phyloP scores from a whole-genome alignment of 768 basidiomycete genomes.

The Antrodiella citrinella region DNA sequence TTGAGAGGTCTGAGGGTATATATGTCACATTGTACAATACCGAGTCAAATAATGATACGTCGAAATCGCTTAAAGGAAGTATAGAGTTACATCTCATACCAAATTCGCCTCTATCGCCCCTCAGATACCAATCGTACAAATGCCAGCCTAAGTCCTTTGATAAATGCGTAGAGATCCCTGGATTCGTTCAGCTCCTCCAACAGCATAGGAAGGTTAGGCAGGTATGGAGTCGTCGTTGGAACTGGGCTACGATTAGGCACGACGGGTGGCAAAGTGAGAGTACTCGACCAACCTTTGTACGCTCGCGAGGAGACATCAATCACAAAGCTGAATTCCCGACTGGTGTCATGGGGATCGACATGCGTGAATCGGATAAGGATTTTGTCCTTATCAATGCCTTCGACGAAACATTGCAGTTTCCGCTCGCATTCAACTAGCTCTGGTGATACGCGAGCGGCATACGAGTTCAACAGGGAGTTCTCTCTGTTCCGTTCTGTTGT shows the following conservation, averaged over 20 bases:
- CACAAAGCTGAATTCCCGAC: constrained; percentile 64
- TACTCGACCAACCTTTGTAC: constrained; percentile 76
- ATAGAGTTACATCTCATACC: no score
- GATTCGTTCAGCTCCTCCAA: constrained; percentile 66
- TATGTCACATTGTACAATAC: no score
- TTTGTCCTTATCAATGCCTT: constrained; percentile 67
- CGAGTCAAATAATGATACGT: no score
- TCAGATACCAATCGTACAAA: constrained; percentile 29
- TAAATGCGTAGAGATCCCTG: constrained; percentile 62
- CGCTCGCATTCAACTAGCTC: constrained; percentile 54
- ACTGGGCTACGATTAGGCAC: constrained; percentile 37
- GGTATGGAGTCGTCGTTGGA: constrained; percentile 66
- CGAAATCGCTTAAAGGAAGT: no score
- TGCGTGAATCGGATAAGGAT: constrained; percentile 67
- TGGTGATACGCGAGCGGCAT: constrained; percentile 42
- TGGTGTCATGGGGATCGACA: constrained; percentile 48
- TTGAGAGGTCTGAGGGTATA: no score
- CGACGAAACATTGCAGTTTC: constrained; percentile 55
- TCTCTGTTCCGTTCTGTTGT: constrained; percentile 62
- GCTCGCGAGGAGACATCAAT: constrained; percentile 57
- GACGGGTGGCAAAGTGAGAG: no score
- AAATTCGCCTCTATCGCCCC: no score
- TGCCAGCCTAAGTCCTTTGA: constrained; percentile 53
- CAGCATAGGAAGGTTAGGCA: constrained; percentile 59
- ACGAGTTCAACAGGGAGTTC: constrained; percentile 40